phyloP scores from a whole-genome alignment of 176 grass and related monocot genomes.

The Panicum miliaceum region DNA sequence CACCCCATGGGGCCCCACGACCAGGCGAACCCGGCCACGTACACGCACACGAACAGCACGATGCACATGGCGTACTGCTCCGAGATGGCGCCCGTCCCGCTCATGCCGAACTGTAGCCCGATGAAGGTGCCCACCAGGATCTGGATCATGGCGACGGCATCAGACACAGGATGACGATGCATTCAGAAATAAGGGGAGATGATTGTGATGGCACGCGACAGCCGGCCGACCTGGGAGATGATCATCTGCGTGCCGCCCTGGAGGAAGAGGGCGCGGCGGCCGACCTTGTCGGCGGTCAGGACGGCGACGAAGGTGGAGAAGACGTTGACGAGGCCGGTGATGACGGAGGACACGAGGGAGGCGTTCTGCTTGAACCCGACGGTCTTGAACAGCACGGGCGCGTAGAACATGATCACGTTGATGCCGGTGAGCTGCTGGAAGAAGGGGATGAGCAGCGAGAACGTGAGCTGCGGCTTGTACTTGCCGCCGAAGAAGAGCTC shows the following conservation, averaged over 20 bases:
- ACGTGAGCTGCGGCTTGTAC: slow-evolving; percentile 55
- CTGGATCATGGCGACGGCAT: neutral
- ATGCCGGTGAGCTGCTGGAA: slow-evolving; percentile 66
- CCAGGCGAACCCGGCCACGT: slow-evolving; percentile 64
- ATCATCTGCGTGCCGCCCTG: slow-evolving; percentile 69
- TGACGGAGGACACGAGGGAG: slow-evolving; percentile 54
- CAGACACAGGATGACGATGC: too few relatives aligned
- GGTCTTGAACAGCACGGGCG: slow-evolving; percentile 54
- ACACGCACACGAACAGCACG: slow-evolving; percentile 68
- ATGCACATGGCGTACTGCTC: slow-evolving; percentile 72
- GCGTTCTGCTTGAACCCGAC: slow-evolving; percentile 51
- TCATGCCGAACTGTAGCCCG: slow-evolving; percentile 58
- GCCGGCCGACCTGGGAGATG: slow-evolving; percentile 44
- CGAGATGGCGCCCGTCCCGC: slow-evolving; percentile 52
- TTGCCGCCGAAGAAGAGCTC: slow-evolving; percentile 51
- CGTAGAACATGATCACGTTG: slow-evolving; percentile 72
- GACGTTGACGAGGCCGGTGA: slow-evolving; percentile 60
- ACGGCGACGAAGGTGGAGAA: slow-evolving; percentile 61
- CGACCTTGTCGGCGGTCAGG: slow-evolving; percentile 54
- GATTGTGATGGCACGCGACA: too few relatives aligned
- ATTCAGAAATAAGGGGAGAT: too few relatives aligned
- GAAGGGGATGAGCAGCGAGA: slow-evolving; percentile 48
- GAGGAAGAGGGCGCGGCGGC: slow-evolving; percentile 58
- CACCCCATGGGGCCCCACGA: slow-evolving; percentile 60
- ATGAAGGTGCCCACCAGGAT: slow-evolving; percentile 62